phyloP scores from a whole-genome alignment of 768 basidiomycete species.

The Mycena vulgaris region DNA sequence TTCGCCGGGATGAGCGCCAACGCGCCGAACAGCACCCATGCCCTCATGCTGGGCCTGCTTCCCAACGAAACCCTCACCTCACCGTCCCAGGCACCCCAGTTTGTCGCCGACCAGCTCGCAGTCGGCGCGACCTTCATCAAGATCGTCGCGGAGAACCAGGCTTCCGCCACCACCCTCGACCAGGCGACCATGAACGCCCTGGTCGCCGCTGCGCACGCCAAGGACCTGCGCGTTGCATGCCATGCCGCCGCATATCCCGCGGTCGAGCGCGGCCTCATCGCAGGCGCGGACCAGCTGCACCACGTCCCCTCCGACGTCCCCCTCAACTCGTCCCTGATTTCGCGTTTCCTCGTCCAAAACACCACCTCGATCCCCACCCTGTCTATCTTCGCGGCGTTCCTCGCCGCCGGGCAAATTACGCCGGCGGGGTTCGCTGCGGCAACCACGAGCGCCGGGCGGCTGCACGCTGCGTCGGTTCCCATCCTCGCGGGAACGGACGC shows the following conservation, averaged over 20 bases:
- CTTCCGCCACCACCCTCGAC: constrained; percentile 15
- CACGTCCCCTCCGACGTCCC: constrained; percentile 9
- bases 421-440: background rate
- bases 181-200: constrained; percentile 25
- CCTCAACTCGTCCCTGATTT: background rate
- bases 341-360: constrained; percentile 7
- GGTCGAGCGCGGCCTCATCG: background rate
- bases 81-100: constrained; percentile 12
- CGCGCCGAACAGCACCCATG: constrained; percentile 11
- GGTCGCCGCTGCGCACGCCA: constrained; percentile 12
- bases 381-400: background rate
- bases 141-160: background rate
- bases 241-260: constrained; percentile 23
- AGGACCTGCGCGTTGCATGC: background rate
- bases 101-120: constrained; percentile 19
- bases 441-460: background rate
- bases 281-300: constrained; percentile 11
- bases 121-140: constrained; percentile 25
- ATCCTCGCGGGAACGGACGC: constrained; percentile 23
- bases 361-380: constrained; percentile 13
- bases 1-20: constrained; percentile 10
- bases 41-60: background rate
- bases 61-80: constrained; percentile 16
- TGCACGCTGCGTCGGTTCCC: background rate
- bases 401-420: background rate